Evolutionary conservation across 768 basidiomycete genomes (phyloP), one percentile per base, ranked within the genome.

Genomic region (Arthromyces matolae): DNA sequence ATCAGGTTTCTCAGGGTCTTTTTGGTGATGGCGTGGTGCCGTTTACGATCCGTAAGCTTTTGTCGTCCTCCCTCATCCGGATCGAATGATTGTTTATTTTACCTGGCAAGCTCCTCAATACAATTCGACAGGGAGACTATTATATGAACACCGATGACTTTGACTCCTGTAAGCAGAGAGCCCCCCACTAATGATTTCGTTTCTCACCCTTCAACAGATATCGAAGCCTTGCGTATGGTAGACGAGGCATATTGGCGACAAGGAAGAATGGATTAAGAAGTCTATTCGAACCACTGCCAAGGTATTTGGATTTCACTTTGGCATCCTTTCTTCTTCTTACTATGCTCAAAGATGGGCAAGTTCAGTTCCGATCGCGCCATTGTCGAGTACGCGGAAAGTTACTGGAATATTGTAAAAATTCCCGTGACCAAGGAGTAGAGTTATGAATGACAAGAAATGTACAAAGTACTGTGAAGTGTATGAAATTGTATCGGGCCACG

Each of bases 361-460:
- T 97, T 97, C 75, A 93, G 91, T 65, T 90, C 89, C 27, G 95
- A 98, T 64, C 79, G 94, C 43, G 89, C 92, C 3, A 94, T 96
- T 60, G 81, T 83, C 56, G 88, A 93, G 63, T 95, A 95, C 58
- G 93, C 92, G 1, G 92, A 95, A 67, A 81, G 83, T 58, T 87
- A 84, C 66, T 89, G 86, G 86, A 89, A 86, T 62, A 72, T 88
- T 32, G 86, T 88, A 58, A 71, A 75, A 5, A 62, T 58, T 8
- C 45, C 65, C 4, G 62, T 71, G 7, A 28, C 52, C 8, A 49
- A 50, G n/a, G 5, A 31, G n/a, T 45, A 53, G 25, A 47, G 31
- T 24, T 50, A 27, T 36, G 18, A 22, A 41, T 24, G 23, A 19
- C 13, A 43, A 16, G 12, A 19, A 20, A 29, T 18, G 27, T 25